Conservation (phyloP, 257 asterid genomes). For the Solanum dulcamara region DNA sequence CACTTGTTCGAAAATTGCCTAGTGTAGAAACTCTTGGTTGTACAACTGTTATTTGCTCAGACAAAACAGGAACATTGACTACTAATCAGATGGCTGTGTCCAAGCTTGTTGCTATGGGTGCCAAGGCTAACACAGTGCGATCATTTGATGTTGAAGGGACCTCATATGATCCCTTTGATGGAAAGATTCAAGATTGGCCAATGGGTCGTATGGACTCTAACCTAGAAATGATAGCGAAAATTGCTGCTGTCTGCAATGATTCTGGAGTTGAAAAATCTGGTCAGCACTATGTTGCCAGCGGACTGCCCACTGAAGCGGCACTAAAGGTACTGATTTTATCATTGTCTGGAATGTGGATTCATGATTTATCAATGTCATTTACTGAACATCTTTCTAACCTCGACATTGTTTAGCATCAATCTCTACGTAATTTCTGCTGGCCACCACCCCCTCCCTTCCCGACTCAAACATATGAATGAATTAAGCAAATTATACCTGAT, state of each 20-base stretch:
- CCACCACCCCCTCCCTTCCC: background rate
- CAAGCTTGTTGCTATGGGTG: constrained; percentile 77
- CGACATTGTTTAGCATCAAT: background rate
- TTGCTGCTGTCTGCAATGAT: constrained; percentile 95
- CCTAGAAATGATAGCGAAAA: constrained; percentile 84
- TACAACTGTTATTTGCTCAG: constrained; percentile 97
- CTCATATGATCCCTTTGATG: constrained; percentile 78
- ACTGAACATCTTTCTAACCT: background rate
- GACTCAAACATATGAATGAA: background rate
- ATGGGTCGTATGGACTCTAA: constrained; percentile 59
- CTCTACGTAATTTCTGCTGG: background rate
- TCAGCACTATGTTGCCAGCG: constrained; percentile 62
- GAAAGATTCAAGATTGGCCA: constrained; percentile 72
- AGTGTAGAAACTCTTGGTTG: constrained; percentile 99
- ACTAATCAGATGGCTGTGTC: constrained; percentile 98
- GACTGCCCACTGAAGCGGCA: constrained; percentile 97
- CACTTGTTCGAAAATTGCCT: constrained; percentile 97
- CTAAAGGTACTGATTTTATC: constrained; percentile 48
- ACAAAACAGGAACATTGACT: constrained; percentile 93
- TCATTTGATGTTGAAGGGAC: constrained; percentile 78
- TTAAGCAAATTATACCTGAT: background rate
- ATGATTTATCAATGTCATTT: background rate
- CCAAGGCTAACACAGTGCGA: constrained; percentile 33
- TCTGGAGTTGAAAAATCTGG: constrained; percentile 80
- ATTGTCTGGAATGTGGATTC: background rate